A percentile compares a stretch with the other conserved stretches of the same genome.
Evolutionary conservation across 768 basidiomycete genomes (phyloP).

Genomic region (Neoboletus magnificus): DNA sequence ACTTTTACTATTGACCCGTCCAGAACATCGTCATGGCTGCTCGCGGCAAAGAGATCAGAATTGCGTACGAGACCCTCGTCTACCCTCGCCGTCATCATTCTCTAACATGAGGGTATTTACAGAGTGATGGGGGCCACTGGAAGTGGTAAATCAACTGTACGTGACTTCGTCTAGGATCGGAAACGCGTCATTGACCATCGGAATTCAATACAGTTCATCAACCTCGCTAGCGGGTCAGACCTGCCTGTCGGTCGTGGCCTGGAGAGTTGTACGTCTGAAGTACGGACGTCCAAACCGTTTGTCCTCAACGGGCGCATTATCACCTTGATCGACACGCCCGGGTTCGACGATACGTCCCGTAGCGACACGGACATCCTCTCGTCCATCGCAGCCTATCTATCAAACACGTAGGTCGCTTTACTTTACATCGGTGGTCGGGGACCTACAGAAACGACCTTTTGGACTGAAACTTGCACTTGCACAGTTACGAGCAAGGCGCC

Average conservation of each 20-base stretch:
- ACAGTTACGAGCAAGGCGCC: constrained; percentile 34
- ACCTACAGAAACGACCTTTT: not conserved
- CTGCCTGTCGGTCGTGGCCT: constrained; percentile 45
- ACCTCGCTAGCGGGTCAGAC: constrained; percentile 47
- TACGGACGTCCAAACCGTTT: constrained; percentile 45
- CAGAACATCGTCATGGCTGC: constrained; percentile 20
- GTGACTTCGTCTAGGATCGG: not conserved
- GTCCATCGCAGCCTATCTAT: constrained; percentile 44
- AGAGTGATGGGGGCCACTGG: constrained; percentile 36
- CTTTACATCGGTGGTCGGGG: not conserved
- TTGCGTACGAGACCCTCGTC: constrained; percentile 25
- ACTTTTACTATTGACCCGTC: not conserved
- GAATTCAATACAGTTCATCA: constrained; percentile 45
- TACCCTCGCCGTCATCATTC: not conserved
- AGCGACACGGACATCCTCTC: constrained; percentile 50
- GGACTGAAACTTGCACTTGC: not conserved
- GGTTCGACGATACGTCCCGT: constrained; percentile 53
- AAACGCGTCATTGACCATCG: constrained; percentile 1
- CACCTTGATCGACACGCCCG: constrained; percentile 57
- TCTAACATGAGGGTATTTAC: constrained; percentile 8
- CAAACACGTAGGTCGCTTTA: constrained; percentile 26
- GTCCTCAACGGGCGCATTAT: constrained; percentile 42
- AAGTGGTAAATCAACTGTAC: constrained; percentile 37
- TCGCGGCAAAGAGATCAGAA: constrained; percentile 30
- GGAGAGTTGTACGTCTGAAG: constrained; percentile 48